phyloP scores from a whole-genome alignment of 345 rosid genomes.

The Heritiera fomes region DNA sequence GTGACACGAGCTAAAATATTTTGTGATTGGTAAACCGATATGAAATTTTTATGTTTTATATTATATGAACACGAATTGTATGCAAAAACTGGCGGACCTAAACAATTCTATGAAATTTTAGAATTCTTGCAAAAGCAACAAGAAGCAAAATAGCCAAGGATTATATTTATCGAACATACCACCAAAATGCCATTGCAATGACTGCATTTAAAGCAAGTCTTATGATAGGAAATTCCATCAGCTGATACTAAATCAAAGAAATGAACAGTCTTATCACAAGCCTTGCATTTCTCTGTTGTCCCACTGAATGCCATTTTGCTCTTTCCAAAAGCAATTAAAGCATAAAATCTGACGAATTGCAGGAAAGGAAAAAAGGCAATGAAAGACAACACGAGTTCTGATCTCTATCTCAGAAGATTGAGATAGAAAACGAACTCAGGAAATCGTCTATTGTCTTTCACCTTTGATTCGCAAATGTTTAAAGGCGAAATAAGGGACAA shows the following conservation, averaged over 20 bases:
- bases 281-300: conserved; percentile 73
- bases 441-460: not conserved
- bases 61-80: no score
- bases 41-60: no score
- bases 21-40: no score
- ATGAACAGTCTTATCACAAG: conserved; percentile 83
- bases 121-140: not conserved
- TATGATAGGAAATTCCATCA: conserved; percentile 77
- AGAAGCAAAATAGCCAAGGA: no score
- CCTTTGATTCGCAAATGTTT: not conserved
- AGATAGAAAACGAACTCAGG: conserved; percentile 3
- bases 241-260: conserved; percentile 65
- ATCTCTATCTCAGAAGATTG: not conserved
- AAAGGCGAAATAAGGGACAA: not conserved
- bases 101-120: not conserved
- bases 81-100: no score
- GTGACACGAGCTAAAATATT: no score
- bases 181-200: conserved; percentile 82
- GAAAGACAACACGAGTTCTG: not conserved
- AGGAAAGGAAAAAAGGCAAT: not conserved
- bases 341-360: not conserved
- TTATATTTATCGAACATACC: conserved; percentile 27
- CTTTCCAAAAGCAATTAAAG: not conserved
- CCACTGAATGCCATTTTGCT: conserved; percentile 53
- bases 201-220: conserved; percentile 84